Percentiles rank a stretch among this genome's conserved stretches.
Conservation (phyloP, 2,329 filamentous ascomycete genomes). For the Ophiognomonia clavigignenti-juglandacearum region DNA sequence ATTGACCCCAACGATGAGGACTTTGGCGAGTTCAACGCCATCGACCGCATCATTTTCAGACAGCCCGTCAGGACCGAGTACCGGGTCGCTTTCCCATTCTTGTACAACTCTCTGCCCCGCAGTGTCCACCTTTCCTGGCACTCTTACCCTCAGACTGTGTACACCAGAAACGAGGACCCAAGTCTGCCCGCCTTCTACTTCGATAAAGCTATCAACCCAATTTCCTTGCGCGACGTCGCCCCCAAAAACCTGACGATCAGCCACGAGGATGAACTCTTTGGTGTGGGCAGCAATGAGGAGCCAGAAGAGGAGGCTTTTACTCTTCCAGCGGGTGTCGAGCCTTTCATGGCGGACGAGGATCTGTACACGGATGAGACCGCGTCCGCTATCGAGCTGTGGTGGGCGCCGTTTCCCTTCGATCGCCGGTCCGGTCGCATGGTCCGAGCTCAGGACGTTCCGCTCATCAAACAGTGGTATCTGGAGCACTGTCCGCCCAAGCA, state of each 20-base stretch:
- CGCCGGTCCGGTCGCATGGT: conserved; percentile 94
- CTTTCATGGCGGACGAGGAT: conserved; percentile 86
- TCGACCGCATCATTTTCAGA: conserved; percentile 98
- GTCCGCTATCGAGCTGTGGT: conserved; percentile 91
- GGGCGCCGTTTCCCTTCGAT: conserved; percentile 96
- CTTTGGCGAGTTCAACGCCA: conserved; percentile 99
- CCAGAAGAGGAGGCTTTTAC: conserved; percentile 79
- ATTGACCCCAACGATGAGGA: conserved; percentile 98
- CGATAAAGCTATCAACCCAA: conserved; percentile 95
- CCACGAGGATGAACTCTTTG: conserved; percentile 93
- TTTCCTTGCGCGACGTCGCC: conserved; percentile 88
- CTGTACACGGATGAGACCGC: conserved; percentile 86
- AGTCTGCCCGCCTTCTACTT: conserved; percentile 96
- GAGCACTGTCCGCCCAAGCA: conserved; percentile 86
- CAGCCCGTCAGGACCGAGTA: conserved; percentile 93
- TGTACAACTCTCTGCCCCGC: conserved; percentile 93
- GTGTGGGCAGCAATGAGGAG: conserved; percentile 67
- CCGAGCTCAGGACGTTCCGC: conserved; percentile 89
- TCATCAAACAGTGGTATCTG: conserved; percentile 98
- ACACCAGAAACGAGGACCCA: conserved; percentile 80
- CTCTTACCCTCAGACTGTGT: conserved; percentile 88
- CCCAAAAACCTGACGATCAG: conserved; percentile 90
- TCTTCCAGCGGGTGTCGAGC: conserved; percentile 72
- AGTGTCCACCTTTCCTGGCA: conserved; percentile 94
- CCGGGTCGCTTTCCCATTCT: conserved; percentile 85